Conservation (phyloP, 345 rosid genomes). For the Noccaea caerulescens region DNA sequence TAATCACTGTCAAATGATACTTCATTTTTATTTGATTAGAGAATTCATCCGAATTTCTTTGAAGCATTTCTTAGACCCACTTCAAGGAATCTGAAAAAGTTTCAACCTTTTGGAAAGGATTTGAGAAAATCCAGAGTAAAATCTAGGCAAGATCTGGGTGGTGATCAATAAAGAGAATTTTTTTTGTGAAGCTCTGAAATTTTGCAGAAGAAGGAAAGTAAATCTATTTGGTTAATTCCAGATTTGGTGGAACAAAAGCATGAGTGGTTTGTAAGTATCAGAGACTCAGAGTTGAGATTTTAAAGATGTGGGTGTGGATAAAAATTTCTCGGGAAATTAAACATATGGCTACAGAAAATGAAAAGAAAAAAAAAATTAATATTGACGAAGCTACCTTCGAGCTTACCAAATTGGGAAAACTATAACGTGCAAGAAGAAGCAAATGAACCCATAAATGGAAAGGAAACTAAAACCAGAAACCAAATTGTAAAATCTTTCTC, state of each 20-base stretch:
- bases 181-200: conserved; percentile 6
- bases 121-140: conserved; percentile 19
- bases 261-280: conserved; percentile 31
- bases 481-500: conserved; percentile 23
- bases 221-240: conserved; percentile 37
- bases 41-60: conserved; percentile 27
- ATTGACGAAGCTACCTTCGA: conserved; percentile 42
- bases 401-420: conserved; percentile 46
- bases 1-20: conserved; percentile 23
- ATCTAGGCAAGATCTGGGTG: conserved; percentile 40
- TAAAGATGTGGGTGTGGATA: conserved; percentile 43
- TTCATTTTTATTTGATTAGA: conserved; percentile 29
- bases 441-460: conserved; percentile 38
- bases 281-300: conserved; percentile 41
- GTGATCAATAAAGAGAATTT: conserved; percentile 14
- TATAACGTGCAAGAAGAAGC: conserved; percentile 39
- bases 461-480: conserved; percentile 28
- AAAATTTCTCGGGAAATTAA: conserved; percentile 42
- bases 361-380: not conserved
- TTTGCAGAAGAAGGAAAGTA: conserved; percentile 28
- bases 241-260: conserved; percentile 43
- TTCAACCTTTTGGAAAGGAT: conserved; percentile 17
- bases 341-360: conserved; percentile 33
- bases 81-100: conserved; percentile 43
- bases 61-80: conserved; percentile 42